Percentiles rank a stretch among this genome's conserved stretches.
phyloP scores from a whole-genome alignment of 148 eudicot genomes.

The Silene latifolia region DNA sequence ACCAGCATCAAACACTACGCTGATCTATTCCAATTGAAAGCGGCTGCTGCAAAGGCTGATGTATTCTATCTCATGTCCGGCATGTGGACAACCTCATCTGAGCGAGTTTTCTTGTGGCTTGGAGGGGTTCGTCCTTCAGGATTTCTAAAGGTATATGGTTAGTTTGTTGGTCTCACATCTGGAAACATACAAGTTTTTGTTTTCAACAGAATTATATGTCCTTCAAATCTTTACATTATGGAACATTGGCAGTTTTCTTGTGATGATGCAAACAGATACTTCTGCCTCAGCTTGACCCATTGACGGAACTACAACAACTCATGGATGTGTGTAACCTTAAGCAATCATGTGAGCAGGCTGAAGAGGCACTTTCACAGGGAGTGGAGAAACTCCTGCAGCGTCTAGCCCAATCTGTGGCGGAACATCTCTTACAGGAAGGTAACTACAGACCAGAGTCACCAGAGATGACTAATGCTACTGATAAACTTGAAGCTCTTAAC shows the following conservation, averaged over 20 bases:
- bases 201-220: too few species aligned
- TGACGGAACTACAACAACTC: slow-evolving; percentile 56
- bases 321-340: slow-evolving; percentile 46
- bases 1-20: slow-evolving; percentile 63
- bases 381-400: slow-evolving; percentile 76
- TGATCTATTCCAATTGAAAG: slow-evolving; percentile 69
- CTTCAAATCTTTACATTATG: too few species aligned
- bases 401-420: slow-evolving; percentile 55
- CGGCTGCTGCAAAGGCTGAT: slow-evolving; percentile 66
- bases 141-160: slow-evolving; percentile 81
- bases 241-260: too few species aligned
- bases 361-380: slow-evolving; percentile 28
- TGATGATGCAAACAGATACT: slow-evolving; percentile 51
- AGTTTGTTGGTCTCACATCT: too few species aligned
- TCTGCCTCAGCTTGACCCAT: slow-evolving; percentile 64
- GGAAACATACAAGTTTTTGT: too few species aligned
- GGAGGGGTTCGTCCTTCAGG: slow-evolving; percentile 96
- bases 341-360: slow-evolving; percentile 52
- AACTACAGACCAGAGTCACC: slow-evolving; percentile 34
- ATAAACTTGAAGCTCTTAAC: slow-evolving; percentile 64
- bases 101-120: slow-evolving; percentile 86
- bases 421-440: slow-evolving; percentile 55
- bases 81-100: slow-evolving; percentile 79
- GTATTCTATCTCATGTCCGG: slow-evolving; percentile 82
- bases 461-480: slow-evolving; percentile 60